These are phyloP conservation scores for Stachybotrys chartarum DNA, from an alignment of 2,329 filamentous ascomycete genomes.

Conservation along the genomic window DNA sequence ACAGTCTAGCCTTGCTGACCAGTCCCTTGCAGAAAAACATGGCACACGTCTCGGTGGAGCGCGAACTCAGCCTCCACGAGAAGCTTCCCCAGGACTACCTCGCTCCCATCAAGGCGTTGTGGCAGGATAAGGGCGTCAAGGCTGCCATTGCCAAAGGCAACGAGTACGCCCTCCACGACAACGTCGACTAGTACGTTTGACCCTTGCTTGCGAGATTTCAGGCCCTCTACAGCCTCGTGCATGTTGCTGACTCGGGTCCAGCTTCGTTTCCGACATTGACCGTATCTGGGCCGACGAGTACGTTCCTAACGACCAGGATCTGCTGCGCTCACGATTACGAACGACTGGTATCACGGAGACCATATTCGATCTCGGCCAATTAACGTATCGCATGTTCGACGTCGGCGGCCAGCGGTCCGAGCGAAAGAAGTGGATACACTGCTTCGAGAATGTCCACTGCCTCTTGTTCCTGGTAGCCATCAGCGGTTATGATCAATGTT, in stretches of 20 bases:
- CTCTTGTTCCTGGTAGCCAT: slow-evolving; percentile 91
- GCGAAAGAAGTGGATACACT: slow-evolving; percentile 96
- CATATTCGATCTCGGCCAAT: slow-evolving; percentile 81
- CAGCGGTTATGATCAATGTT: slow-evolving; percentile 91
- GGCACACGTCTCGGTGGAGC: slow-evolving; percentile 67
- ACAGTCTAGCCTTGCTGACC: slow-evolving; percentile 28
- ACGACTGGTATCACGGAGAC: slow-evolving; percentile 97
- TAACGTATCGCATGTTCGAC: slow-evolving; percentile 96
- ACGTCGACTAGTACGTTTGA: slow-evolving; percentile 73
- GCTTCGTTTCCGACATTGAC: slow-evolving; percentile 77
- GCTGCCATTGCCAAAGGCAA: slow-evolving; percentile 88
- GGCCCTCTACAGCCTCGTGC: neutral
- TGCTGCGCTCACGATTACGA: slow-evolving; percentile 79
- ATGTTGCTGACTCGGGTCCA: slow-evolving; percentile 26
- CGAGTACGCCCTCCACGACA: slow-evolving; percentile 94
- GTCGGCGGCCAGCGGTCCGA: slow-evolving; percentile 88
- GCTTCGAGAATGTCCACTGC: slow-evolving; percentile 90
- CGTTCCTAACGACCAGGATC: slow-evolving; percentile 88
- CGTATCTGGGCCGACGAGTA: slow-evolving; percentile 71
- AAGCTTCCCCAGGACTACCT: slow-evolving; percentile 72
- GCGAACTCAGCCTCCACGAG: slow-evolving; percentile 77
- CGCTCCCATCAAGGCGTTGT: slow-evolving; percentile 74
- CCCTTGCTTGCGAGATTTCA: too few relatives aligned
- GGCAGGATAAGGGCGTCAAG: slow-evolving; percentile 78
- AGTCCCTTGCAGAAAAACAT: slow-evolving; percentile 59